A percentile compares a stretch with the other conserved stretches of the same genome.
Conservation (phyloP, 2,329 filamentous ascomycete species). For the Sporothrix humicola region DNA sequence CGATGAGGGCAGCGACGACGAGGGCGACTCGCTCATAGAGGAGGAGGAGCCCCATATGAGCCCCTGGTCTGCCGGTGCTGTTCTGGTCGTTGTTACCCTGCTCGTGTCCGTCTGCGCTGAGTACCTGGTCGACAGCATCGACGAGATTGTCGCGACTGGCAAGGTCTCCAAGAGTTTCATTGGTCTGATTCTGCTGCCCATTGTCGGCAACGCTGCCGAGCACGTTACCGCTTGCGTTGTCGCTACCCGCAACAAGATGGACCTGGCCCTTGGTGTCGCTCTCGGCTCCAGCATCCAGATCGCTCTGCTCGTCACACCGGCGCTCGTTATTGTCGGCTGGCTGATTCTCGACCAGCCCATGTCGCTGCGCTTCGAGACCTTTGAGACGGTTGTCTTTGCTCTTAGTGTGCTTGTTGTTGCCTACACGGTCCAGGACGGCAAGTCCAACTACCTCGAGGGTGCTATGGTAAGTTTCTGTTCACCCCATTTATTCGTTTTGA, state of each 20-base stretch:
- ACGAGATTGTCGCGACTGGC: constrained; percentile 65
- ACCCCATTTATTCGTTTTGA: too few relatives aligned
- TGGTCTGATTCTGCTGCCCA: constrained; percentile 78
- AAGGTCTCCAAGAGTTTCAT: constrained; percentile 74
- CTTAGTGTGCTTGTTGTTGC: constrained; percentile 76
- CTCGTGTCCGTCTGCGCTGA: constrained; percentile 80
- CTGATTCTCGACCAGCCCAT: constrained; percentile 72
- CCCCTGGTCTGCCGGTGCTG: constrained; percentile 66
- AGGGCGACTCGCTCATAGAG: constrained; percentile 44
- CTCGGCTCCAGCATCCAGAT: constrained; percentile 85
- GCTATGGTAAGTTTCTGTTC: constrained; percentile 57
- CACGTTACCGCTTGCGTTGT: constrained; percentile 83
- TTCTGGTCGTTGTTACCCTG: constrained; percentile 72
- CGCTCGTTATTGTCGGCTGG: constrained; percentile 81
- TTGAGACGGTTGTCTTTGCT: constrained; percentile 79
- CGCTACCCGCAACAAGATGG: constrained; percentile 77
- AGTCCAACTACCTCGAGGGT: constrained; percentile 83
- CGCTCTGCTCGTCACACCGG: constrained; percentile 78
- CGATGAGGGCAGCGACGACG: constrained; percentile 37
- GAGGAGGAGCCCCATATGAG: constrained; percentile 59
- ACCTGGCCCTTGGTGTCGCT: constrained; percentile 77
- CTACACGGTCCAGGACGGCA: constrained; percentile 79
- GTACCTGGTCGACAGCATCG: constrained; percentile 76
- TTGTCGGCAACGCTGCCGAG: constrained; percentile 83
- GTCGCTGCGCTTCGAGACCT: constrained; percentile 81